These are phyloP conservation scores for Oryza coarctata DNA, from an alignment of 176 grass and related monocot species.

Conservation along the genomic window DNA sequence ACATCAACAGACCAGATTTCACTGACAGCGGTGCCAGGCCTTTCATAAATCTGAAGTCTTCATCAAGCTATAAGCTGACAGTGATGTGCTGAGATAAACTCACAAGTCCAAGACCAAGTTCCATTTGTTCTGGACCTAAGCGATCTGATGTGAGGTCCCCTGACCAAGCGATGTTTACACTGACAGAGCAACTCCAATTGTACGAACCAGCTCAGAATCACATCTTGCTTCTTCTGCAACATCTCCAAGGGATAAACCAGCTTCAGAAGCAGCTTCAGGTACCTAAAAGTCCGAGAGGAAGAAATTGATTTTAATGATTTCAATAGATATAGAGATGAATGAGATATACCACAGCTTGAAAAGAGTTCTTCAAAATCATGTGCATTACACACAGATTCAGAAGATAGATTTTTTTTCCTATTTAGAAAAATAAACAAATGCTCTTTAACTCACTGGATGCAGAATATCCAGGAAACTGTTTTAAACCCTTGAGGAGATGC, in stretches of 20 bases:
- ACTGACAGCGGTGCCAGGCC: slow-evolving; percentile 57
- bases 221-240: slow-evolving; percentile 69
- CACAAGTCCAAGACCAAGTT: slow-evolving; percentile 77
- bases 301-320: neutral
- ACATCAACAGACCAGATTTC: slow-evolving; percentile 64
- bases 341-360: too few species aligned
- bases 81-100: slow-evolving; percentile 17
- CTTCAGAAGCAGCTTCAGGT: slow-evolving; percentile 67
- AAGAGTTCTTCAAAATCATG: too few species aligned
- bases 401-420: too few species aligned
- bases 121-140: slow-evolving; percentile 64
- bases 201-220: slow-evolving; percentile 58
- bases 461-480: too few species aligned
- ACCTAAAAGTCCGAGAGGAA: slow-evolving; percentile 29
- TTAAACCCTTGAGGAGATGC: too few species aligned
- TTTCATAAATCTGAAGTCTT: neutral
- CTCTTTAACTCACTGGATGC: too few species aligned
- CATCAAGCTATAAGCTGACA: neutral
- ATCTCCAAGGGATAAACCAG: slow-evolving; percentile 58
- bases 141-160: slow-evolving; percentile 64
- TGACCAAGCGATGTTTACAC: slow-evolving; percentile 70
- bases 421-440: too few species aligned
- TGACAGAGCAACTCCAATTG: slow-evolving; percentile 68
- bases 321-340: neutral
- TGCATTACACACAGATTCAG: too few species aligned